Percentiles rank a stretch among this genome's conserved stretches.
phyloP scores from a whole-genome alignment of 768 basidiomycete species.

The Megacollybia marginata region DNA sequence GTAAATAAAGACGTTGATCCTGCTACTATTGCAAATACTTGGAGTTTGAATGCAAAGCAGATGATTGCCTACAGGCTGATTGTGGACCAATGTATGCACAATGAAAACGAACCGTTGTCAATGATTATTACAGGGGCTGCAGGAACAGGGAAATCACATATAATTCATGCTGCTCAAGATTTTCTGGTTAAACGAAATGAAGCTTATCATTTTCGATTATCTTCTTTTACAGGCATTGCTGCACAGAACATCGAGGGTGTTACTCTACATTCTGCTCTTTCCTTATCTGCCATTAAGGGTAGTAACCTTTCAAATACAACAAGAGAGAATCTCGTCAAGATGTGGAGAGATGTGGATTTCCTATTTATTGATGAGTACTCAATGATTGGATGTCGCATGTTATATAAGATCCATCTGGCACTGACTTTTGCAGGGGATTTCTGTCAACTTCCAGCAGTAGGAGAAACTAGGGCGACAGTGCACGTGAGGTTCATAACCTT shows the following conservation, averaged over 20 bases:
- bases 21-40: conserved; percentile 14
- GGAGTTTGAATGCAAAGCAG: conserved; percentile 27
- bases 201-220: conserved; percentile 16
- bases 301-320: conserved; percentile 2
- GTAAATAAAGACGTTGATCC: conserved; percentile 7
- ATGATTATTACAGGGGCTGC: conserved; percentile 32
- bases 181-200: conserved; percentile 20
- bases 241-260: conserved; percentile 29
- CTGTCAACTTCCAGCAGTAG: conserved; percentile 31
- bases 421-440: conserved; percentile 31
- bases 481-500: conserved; percentile 2
- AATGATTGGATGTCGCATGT: conserved; percentile 4
- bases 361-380: background rate
- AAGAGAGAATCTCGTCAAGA: conserved; percentile 11
- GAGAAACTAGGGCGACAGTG: conserved; percentile 5
- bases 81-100: conserved; percentile 14
- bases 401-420: conserved; percentile 24
- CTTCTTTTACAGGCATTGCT: conserved; percentile 31
- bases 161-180: conserved; percentile 25
- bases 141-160: conserved; percentile 35
- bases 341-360: conserved; percentile 18
- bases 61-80: conserved; percentile 23
- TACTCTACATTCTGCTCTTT: conserved; percentile 29
- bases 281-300: conserved; percentile 8
- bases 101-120: conserved; percentile 11